These are phyloP conservation scores for Xanthoceras sorbifolium DNA, from an alignment of 345 rosid genomes.

Conservation along the genomic window DNA sequence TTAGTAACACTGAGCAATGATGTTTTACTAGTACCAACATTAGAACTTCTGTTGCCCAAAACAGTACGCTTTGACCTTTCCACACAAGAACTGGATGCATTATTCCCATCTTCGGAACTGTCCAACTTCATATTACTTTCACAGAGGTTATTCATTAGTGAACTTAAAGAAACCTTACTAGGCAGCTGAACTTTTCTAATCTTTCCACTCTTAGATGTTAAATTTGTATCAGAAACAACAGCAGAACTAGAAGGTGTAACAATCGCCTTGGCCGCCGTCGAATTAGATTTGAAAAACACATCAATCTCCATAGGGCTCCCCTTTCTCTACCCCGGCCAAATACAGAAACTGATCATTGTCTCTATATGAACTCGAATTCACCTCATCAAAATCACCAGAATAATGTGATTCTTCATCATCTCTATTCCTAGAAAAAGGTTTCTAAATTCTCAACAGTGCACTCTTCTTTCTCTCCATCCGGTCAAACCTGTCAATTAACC, in stretches of 20 bases:
- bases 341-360: conserved; percentile 55
- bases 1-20: conserved; percentile 42
- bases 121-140: conserved; percentile 31
- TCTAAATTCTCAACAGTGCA: conserved; percentile 82
- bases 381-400: conserved; percentile 40
- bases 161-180: conserved; percentile 36
- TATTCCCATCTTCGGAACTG: conserved; percentile 27
- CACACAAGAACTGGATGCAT: conserved; percentile 31
- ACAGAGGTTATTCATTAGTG: conserved; percentile 19
- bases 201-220: conserved; percentile 54
- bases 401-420: conserved; percentile 50
- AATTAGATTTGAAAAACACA: conserved; percentile 82
- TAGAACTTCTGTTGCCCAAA: conserved; percentile 35
- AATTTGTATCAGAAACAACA: conserved; percentile 32
- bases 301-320: conserved; percentile 73
- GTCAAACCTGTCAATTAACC: no score
- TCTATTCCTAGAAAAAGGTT: conserved; percentile 43
- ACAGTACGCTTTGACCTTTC: conserved; percentile 28
- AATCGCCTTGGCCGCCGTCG: conserved; percentile 74
- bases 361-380: conserved; percentile 43
- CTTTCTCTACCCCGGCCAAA: conserved; percentile 39
- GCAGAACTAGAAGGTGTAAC: conserved; percentile 42
- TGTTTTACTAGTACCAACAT: conserved; percentile 32
- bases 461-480: no score
- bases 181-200: conserved; percentile 39